These are phyloP conservation scores for Opeltia flavorubescens DNA, from an alignment of 495 filamentous ascomycete genomes.

Conservation along the genomic window DNA sequence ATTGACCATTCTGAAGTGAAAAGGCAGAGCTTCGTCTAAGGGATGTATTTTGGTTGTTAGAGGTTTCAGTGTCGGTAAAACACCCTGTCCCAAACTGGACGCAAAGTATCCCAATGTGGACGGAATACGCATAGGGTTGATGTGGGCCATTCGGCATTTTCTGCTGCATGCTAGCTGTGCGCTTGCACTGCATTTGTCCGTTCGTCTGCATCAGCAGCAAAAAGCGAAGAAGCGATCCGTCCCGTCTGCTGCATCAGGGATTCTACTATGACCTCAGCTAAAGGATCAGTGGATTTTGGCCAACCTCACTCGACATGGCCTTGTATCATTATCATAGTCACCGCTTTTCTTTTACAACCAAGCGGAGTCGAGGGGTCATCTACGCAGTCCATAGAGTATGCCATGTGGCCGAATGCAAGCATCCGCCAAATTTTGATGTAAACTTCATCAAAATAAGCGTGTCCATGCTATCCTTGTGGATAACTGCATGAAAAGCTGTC, in stretches of 20 bases:
- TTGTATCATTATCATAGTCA: background rate
- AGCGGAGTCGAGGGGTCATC: background rate
- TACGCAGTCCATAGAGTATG: too few relatives aligned
- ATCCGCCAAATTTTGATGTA: too few relatives aligned
- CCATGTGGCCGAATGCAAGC: background rate
- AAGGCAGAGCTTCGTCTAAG: too few relatives aligned
- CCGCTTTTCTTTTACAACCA: background rate
- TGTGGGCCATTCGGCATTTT: background rate
- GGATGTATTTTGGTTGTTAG: too few relatives aligned
- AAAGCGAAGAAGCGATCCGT: slow-evolving; percentile 4
- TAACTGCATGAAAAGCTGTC: background rate
- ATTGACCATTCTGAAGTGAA: too few relatives aligned
- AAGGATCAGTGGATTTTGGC: background rate
- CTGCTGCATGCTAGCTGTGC: slow-evolving; percentile 1
- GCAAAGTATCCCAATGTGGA: background rate
- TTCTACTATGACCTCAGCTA: background rate
- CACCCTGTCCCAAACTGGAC: background rate
- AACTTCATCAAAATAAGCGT: too few relatives aligned
- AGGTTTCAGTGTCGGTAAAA: background rate
- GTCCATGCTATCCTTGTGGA: background rate
- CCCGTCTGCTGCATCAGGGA: background rate
- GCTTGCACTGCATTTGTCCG: background rate
- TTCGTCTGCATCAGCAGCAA: background rate
- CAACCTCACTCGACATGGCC: background rate
- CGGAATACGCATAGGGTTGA: background rate